These are phyloP conservation scores for Populus tomentosa DNA, from an alignment of 441 rosid species.

Conservation along the genomic window DNA sequence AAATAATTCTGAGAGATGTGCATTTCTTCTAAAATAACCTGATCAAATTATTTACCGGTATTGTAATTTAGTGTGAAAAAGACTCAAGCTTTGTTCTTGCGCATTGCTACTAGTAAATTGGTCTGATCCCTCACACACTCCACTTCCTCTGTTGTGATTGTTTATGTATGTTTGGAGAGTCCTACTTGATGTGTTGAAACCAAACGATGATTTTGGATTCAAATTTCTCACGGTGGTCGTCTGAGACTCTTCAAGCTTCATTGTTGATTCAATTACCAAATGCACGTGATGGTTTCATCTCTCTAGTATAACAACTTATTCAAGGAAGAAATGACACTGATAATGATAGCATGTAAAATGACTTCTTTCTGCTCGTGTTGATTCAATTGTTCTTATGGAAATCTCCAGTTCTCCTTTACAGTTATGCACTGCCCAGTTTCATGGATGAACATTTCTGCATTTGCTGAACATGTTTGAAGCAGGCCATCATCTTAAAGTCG, in stretches of 20 bases:
- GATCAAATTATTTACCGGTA: neutral
- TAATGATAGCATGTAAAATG: neutral
- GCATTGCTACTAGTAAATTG: neutral
- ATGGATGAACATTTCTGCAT: neutral
- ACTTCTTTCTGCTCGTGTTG: neutral
- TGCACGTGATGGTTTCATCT: conserved; percentile 34
- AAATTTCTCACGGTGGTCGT: conserved; percentile 42
- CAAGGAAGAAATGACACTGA: neutral
- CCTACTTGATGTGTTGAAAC: neutral
- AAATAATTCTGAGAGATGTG: conserved; percentile 22
- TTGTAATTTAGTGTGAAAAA: neutral
- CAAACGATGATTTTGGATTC: conserved; percentile 39
- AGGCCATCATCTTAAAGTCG: neutral
- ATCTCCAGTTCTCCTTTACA: neutral
- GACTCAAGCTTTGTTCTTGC: neutral
- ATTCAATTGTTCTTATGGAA: neutral
- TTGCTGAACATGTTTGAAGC: neutral
- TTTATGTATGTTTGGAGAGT: neutral
- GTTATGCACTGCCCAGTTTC: neutral
- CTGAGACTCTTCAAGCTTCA: conserved; percentile 34
- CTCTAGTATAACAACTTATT: neutral
- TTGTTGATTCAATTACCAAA: conserved; percentile 32
- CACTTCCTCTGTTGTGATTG: neutral
- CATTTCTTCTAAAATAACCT: neutral
- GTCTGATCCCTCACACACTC: neutral